Evolutionary conservation across 1,139 yeast genomes (phyloP).

Genomic region (Scheffersomyces parashehatae): DNA sequence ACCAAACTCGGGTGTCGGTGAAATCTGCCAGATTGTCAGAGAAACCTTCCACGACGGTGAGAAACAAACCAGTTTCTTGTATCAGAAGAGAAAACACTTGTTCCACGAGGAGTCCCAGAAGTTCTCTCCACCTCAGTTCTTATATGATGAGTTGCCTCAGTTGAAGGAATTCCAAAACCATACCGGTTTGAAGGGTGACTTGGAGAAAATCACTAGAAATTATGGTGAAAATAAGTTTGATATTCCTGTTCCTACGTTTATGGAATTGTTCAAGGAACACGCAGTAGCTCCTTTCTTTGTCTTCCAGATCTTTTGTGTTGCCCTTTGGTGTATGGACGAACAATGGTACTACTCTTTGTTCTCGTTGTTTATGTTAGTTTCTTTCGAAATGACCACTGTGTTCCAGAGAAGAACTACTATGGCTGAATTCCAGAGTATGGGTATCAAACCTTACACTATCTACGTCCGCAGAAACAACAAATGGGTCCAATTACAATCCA

Average conservation of each 20-base stretch:
- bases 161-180: slow-evolving; percentile 60
- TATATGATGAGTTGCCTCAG: slow-evolving; percentile 64
- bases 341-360: slow-evolving; percentile 95
- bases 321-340: slow-evolving; percentile 95
- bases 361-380: slow-evolving; percentile 86
- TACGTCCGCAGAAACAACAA: slow-evolving; percentile 67
- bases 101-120: slow-evolving; percentile 53
- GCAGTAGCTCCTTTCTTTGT: slow-evolving; percentile 98
- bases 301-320: slow-evolving; percentile 93
- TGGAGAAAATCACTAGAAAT: slow-evolving; percentile 55
- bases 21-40: slow-evolving; percentile 65
- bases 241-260: slow-evolving; percentile 90
- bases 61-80: slow-evolving; percentile 69
- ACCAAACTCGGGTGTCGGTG: slow-evolving; percentile 84
- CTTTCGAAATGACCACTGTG: slow-evolving; percentile 93
- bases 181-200: slow-evolving; percentile 64
- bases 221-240: slow-evolving; percentile 90
- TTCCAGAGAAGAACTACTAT: slow-evolving; percentile 93
- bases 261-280: slow-evolving; percentile 91
- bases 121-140: slow-evolving; percentile 82
- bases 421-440: slow-evolving; percentile 96
- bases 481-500: slow-evolving; percentile 74
- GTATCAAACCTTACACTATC: slow-evolving; percentile 85
- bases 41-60: slow-evolving; percentile 61
- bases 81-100: slow-evolving; percentile 91